Percentiles rank a stretch among this genome's conserved stretches.
Evolutionary conservation across 208 protist species (phyloP).

Genomic region (Vickermania ingenoplastis): DNA sequence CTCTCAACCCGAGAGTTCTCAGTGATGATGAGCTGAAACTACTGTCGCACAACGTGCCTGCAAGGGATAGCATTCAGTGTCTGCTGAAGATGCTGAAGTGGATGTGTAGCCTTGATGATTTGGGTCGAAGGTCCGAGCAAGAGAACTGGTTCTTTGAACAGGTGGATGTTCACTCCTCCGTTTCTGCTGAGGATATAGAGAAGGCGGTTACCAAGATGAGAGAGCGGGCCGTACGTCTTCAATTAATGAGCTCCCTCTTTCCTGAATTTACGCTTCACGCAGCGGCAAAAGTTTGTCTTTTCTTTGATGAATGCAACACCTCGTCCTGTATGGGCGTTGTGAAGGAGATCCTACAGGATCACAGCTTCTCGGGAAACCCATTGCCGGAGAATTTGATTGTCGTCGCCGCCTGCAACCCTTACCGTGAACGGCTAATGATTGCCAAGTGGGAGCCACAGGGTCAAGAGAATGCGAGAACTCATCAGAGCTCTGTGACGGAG

Average conservation of each 20-base stretch:
- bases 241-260: not conserved
- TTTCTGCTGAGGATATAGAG: not conserved
- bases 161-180: not conserved
- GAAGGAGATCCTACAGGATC: slow-evolving; percentile 4
- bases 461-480: too few species aligned
- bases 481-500: not conserved
- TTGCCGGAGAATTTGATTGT: not conserved
- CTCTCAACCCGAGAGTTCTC: not conserved
- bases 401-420: not conserved
- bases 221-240: not conserved
- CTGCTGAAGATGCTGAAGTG: not conserved
- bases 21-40: not conserved
- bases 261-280: not conserved
- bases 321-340: slow-evolving; percentile 4
- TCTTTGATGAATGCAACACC: slow-evolving; percentile 4
- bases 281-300: not conserved
- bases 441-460: too few species aligned
- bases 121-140: not conserved
- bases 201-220: not conserved
- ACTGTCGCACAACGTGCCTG: not conserved
- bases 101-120: not conserved
- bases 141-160: not conserved
- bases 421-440: not conserved
- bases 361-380: not conserved
- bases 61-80: not conserved